Evolutionary conservation across 345 rosid species (phyloP), one percentile per base, ranked within the genome.

Genomic region (Salix suchowensis): DNA sequence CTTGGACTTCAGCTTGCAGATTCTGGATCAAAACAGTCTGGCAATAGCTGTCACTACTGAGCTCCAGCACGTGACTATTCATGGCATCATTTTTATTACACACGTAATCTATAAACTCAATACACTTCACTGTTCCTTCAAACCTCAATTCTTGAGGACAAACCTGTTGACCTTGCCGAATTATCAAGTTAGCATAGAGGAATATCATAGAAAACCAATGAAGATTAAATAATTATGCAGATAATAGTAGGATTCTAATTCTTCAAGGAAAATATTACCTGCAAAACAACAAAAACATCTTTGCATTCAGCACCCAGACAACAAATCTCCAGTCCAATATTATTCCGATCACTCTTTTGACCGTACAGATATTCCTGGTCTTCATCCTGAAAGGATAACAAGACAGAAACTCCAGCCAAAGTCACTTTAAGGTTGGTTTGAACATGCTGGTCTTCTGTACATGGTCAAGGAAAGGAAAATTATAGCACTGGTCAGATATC

Each of bases 361-460:
- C 79, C 78, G 70, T 46, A 71, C 46, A 24, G 30, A 74, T 70
- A 67, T 39, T 79, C 80, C 74, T 73, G 74, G 62, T 76, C 81
- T 79, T 89, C 96, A 84, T 93, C 97, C 69, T 89, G 88, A 79
- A 91, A 89, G 76, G 86, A 89, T 61, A 93, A 77, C 42, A 88
- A 71, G 60, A 92, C 71, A 58, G 92, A 89, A 79, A 92, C 82
- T 79, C 96, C 96, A 76, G 96, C 84, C 75, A 91, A 79, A 73
- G 82, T 76, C 32, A 83, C 92, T 78, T 80, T 84, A 52, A 93
- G 78, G 82, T 88, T 92, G 72, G 98, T 91, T 84, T 92, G 90
- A 71, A 89, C 86, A 75, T 91, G 94, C 86, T 88, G 87, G 75
- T 93, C 93, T 76, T 91, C 99, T 96, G 98, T 64, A 82, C 36